Evolutionary conservation across 129 eudicot species (phyloP).

Genomic region (Helichrysum umbraculigerum): DNA sequence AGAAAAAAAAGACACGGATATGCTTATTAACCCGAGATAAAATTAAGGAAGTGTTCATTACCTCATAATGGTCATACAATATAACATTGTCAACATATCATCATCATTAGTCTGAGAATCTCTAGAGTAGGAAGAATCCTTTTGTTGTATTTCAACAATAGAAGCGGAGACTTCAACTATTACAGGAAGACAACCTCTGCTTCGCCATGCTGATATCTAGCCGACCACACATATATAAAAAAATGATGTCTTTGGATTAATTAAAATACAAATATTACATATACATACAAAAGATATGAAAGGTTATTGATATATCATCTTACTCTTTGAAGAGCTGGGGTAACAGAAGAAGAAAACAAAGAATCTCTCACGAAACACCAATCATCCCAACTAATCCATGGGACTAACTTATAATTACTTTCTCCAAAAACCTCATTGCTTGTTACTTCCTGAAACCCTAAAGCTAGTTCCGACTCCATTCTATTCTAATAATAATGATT

Average conservation of each 20-base stretch:
- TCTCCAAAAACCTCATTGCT: constrained; percentile 33
- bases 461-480: constrained; percentile 30
- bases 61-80: constrained; percentile 90
- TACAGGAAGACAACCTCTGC: constrained; percentile 82
- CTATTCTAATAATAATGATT: background rate
- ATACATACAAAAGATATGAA: background rate
- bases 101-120: constrained; percentile 19
- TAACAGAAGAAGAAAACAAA: constrained; percentile 66
- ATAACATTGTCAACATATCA: constrained; percentile 71
- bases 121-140: constrained; percentile 38
- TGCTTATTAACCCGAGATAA: no score
- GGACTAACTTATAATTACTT: constrained; percentile 56
- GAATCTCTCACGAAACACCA: constrained; percentile 71
- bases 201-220: constrained; percentile 76
- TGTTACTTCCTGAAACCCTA: constrained; percentile 52
- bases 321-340: constrained; percentile 70
- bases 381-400: constrained; percentile 94
- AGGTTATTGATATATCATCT: background rate
- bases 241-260: background rate
- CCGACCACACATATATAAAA: background rate
- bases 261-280: background rate
- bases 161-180: constrained; percentile 77
- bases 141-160: constrained; percentile 80
- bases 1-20: no score
- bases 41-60: constrained; percentile 3